Base-by-base conservation (phyloP, 176 grass and related monocot species). In the Oropetium thomaeum region DNA sequence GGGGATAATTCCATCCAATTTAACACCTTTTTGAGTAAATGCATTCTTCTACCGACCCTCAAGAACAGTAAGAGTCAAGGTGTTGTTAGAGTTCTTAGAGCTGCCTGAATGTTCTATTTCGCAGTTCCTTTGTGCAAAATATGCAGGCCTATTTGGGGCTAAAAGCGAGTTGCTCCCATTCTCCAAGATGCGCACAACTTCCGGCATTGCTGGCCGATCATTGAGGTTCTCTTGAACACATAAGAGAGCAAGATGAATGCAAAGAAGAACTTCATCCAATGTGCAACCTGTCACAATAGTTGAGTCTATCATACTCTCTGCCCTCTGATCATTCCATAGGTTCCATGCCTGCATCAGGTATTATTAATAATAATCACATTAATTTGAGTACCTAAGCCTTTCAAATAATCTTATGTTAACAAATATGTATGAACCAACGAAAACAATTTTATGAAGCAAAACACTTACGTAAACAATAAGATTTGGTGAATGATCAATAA, bases 181-280 rank as follows among this genome's bases (percentile, higher is more conserved):
- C 23, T 76, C 71, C 69, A 88, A 58, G 48, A 78, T 60, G 8
- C 40, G 63, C 16, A 88, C 51, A 16, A 83, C 65, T 29, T 16
- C 39, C 6, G 60, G 37, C 60, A 83, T 83, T 5, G 58, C 38
- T 15, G 86, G 86, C 32, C 86, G 69, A 62, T 79, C 75, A 43
- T 90, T 40, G 7, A 58, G 69, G 12, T 67, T 74, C 25, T 91
- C 85, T 25, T 84, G 84, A 15, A 91, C 81, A 23, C 89, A 87
- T 26, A 91, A 29, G 10, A 91, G 71, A 4, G 20, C 81, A 26
- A 74, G 35, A 3, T 91, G 79, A 44, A 87, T 29, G 44, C 85
- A 87, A 7, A 74, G 44, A 4, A 71, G 5, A 40, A 48, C 61
- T 73, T 84, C 89, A 25, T 29, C 72, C 3, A 52, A 4, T 27